phyloP scores from a whole-genome alignment of 768 basidiomycete genomes.

The Leccinellum luteum region DNA sequence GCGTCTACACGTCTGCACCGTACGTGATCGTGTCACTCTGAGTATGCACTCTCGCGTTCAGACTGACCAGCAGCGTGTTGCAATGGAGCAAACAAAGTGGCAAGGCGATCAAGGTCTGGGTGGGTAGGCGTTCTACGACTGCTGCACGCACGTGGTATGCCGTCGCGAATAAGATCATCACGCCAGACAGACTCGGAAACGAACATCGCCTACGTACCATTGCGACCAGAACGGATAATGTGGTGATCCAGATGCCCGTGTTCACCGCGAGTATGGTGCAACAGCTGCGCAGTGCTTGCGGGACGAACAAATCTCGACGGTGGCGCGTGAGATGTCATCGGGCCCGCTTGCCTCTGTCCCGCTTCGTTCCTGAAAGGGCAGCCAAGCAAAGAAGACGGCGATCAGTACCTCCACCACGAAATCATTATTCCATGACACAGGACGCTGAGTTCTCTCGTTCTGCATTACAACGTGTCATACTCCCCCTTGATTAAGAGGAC shows the following conservation, averaged over 20 bases:
- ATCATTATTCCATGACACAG: not conserved
- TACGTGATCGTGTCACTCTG: not conserved
- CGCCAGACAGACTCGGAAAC: not conserved
- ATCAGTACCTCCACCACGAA: not conserved
- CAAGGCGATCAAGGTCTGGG: too few relatives aligned
- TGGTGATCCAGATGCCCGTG: slow-evolving; percentile 50
- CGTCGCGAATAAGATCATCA: not conserved
- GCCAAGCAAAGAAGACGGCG: not conserved
- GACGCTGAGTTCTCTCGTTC: not conserved
- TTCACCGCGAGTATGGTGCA: not conserved
- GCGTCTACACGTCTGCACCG: too few relatives aligned
- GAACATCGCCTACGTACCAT: not conserved
- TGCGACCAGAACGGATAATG: slow-evolving; percentile 40
- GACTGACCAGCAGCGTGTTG: not conserved
- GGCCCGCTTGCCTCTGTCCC: not conserved
- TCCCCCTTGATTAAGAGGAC: not conserved
- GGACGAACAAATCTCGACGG: not conserved
- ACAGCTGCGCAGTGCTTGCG: not conserved
- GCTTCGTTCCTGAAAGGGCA: not conserved
- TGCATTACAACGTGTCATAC: not conserved
- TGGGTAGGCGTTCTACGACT: too few relatives aligned
- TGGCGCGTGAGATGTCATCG: not conserved
- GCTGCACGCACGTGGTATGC: too few relatives aligned
- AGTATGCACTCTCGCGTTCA: not conserved
- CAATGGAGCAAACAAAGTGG: not conserved